These are phyloP conservation scores for Vanrija humicola DNA, from an alignment of 1,284 basidiomycete species.

Conservation along the genomic window DNA sequence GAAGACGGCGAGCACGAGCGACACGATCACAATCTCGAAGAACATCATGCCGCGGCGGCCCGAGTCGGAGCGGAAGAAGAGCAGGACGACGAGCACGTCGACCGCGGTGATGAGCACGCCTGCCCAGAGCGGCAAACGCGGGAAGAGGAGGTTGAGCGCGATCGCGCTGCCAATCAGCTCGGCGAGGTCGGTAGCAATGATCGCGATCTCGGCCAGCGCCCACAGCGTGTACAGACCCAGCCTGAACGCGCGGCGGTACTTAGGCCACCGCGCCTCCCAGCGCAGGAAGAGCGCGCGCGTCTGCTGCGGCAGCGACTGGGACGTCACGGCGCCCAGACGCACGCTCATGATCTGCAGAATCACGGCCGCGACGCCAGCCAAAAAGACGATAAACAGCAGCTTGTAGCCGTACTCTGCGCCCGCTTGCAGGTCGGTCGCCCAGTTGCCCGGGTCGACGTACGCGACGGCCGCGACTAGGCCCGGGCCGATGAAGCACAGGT, in stretches of 20 bases:
- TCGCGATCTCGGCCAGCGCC: conserved; percentile 69
- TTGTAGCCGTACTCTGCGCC: conserved; percentile 76
- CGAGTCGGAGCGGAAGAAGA: conserved; percentile 42
- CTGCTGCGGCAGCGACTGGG: conserved; percentile 47
- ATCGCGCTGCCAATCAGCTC: conserved; percentile 75
- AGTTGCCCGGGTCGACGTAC: conserved; percentile 48
- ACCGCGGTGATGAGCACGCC: conserved; percentile 77
- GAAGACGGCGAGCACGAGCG: conserved; percentile 68
- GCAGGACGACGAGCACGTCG: conserved; percentile 67
- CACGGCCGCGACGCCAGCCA: conserved; percentile 74
- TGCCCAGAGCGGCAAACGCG: conserved; percentile 69
- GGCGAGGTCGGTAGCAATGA: conserved; percentile 61
- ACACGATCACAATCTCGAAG: conserved; percentile 71
- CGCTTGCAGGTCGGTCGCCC: conserved; percentile 45
- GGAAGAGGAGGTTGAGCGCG: conserved; percentile 75
- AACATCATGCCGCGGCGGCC: conserved; percentile 51
- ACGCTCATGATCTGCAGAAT: conserved; percentile 47
- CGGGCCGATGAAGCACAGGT: conserved; percentile 49
- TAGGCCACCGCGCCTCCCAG: conserved; percentile 65
- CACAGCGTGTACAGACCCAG: conserved; percentile 51
- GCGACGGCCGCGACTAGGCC: conserved; percentile 48
- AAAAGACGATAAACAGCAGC: conserved; percentile 77
- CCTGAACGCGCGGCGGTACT: conserved; percentile 52
- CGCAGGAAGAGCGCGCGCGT: conserved; percentile 65
- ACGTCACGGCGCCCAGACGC: conserved; percentile 54